Evolutionary conservation across 352 stramenopile species (phyloP), one percentile per base, ranked within the genome.

Genomic region (Phytophthora podocarpi): DNA sequence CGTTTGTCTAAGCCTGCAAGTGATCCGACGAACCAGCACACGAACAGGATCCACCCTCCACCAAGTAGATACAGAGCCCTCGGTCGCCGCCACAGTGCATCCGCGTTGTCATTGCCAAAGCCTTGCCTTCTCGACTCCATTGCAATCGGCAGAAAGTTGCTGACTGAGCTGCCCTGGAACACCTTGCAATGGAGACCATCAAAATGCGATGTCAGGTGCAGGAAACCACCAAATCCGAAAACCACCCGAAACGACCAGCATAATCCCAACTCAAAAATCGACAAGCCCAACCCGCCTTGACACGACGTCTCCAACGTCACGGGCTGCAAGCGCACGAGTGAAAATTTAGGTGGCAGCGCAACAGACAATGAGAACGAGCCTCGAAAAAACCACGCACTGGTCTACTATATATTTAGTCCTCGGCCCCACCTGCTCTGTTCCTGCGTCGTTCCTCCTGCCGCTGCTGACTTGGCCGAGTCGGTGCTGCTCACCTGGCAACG

Each of bases 361-460:
- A 61, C 32, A 63, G 41, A 54, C 42, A 53, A n/a, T n/a, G 10
- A 57, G 41, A 55, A 64, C 49, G 34, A 53, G 41, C 39, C 50
- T 36, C 47, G 40, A 58, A 59, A 58, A 64, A 49, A 36, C 49
- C 50, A 68, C 57, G 46, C 58, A 72, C 64, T 69, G 58, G 64
- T 72, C 59, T 69, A 65, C 64, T 73, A 69, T 73, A 73, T 73
- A 70, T 65, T 73, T 70, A 66, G 57, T 67, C 26, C 46, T 51
- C 42, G 51, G 27, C 27, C 58, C 36, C 28, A 52, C 32, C 49
- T 67, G 42, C 56, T 54, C 40, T 26, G 35, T 68, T 63, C 45
- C 56, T 56, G 61, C 61, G 48, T 51, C 48, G 34, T 66, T 56
- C 55, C 32, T 55, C 57, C 62, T 61, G 35, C 20, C 23, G 42